phyloP scores from a whole-genome alignment of 2,329 filamentous ascomycete genomes.

The Colletotrichum sp. region DNA sequence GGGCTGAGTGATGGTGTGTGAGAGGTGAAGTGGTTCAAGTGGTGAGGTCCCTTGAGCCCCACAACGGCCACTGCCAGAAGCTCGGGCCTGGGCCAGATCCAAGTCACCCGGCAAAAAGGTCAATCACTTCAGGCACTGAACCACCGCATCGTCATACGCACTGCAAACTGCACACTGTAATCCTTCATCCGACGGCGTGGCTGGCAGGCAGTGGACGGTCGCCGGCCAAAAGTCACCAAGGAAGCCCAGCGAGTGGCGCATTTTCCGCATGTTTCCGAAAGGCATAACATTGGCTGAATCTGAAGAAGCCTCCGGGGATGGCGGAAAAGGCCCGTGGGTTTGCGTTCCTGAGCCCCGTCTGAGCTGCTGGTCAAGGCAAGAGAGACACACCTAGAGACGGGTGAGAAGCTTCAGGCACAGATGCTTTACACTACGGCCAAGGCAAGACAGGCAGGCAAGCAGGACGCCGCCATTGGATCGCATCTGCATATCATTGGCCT shows the following conservation, averaged over 20 bases:
- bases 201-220: background rate
- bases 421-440: background rate
- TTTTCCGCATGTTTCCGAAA: background rate
- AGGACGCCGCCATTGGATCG: background rate
- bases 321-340: background rate
- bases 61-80: conserved; percentile 16
- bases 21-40: background rate
- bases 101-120: background rate
- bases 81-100: background rate
- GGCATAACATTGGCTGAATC: background rate
- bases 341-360: background rate
- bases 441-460: background rate
- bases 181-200: background rate
- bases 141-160: background rate
- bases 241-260: background rate
- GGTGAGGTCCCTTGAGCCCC: conserved; percentile 18
- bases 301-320: background rate
- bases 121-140: background rate
- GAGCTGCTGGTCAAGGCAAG: background rate
- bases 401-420: background rate
- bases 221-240: background rate
- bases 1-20: background rate
- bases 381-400: background rate
- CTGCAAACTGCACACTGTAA: background rate
- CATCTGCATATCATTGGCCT: background rate